phyloP scores from a whole-genome alignment of 139 green algal species.

The Chlorella sp. region DNA sequence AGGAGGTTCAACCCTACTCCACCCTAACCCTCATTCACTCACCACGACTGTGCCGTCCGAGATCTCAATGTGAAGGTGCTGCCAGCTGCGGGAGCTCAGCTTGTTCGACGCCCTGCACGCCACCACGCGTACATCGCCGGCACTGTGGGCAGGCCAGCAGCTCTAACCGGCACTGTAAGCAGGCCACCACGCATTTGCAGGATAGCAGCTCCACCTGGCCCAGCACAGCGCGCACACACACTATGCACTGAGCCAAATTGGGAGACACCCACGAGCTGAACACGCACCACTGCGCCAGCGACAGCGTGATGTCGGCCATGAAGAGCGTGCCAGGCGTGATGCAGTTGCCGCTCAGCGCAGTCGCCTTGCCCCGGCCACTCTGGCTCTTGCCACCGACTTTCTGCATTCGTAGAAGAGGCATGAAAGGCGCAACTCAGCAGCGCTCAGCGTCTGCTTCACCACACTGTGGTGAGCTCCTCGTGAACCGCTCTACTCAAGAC shows the following conservation, averaged over 20 bases:
- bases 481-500: too few relatives aligned
- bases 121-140: too few relatives aligned
- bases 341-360: slow-evolving; percentile 7
- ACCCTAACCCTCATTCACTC: background rate
- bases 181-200: background rate
- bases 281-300: slow-evolving; percentile 47
- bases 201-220: background rate
- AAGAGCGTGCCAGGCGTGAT: slow-evolving; percentile 73
- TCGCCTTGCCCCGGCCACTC: too few relatives aligned
- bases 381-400: background rate
- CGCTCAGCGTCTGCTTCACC: too few relatives aligned
- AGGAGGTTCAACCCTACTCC: background rate
- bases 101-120: slow-evolving; percentile 3
- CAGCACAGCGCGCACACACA: background rate
- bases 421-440: too few relatives aligned
- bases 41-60: slow-evolving; percentile 72
- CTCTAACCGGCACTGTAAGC: too few relatives aligned
- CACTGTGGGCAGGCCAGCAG: too few relatives aligned
- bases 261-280: background rate
- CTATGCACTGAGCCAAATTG: background rate
- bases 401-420: slow-evolving; percentile 6
- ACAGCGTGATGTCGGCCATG: slow-evolving; percentile 68
- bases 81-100: slow-evolving; percentile 12
- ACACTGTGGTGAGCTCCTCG: too few relatives aligned
- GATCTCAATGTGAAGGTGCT: slow-evolving; percentile 66